Conservation (phyloP, 345 rosid genomes). For the Gossypium rotundifolium region DNA sequence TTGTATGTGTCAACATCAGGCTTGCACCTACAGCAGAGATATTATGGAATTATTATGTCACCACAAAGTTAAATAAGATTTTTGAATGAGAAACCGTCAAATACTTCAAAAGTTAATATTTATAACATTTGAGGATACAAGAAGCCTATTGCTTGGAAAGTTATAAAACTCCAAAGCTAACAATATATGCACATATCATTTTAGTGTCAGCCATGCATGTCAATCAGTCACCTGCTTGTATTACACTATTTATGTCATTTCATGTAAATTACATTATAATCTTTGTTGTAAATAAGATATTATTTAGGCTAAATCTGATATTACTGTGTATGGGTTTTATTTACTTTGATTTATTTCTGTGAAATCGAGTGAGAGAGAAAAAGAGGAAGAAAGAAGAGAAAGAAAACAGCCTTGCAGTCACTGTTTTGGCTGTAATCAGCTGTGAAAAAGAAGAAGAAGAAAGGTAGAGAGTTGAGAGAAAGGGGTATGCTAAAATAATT, state of each 20-base stretch:
- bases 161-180: slow-evolving; percentile 21
- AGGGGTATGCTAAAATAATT: too few relatives aligned
- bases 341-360: too few relatives aligned
- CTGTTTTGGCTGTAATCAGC: too few relatives aligned
- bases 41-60: neutral
- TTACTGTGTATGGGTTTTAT: neutral
- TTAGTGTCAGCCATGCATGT: neutral
- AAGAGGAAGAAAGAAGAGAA: too few relatives aligned
- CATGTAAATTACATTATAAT: neutral
- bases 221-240: neutral
- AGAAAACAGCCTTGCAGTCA: too few relatives aligned
- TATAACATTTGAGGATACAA: neutral
- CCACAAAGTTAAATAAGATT: neutral
- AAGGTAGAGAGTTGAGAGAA: too few relatives aligned
- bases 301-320: neutral
- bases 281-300: neutral
- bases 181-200: neutral
- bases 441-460: too few relatives aligned
- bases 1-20: slow-evolving; percentile 84
- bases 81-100: neutral
- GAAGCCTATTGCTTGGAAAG: neutral
- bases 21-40: slow-evolving; percentile 55
- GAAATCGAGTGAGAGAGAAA: too few relatives aligned
- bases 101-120: neutral
- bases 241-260: neutral